A percentile compares a stretch with the other conserved stretches of the same genome.
These are phyloP conservation scores for Suillus americanus DNA, from an alignment of 768 basidiomycete species.

Conservation along the genomic window DNA sequence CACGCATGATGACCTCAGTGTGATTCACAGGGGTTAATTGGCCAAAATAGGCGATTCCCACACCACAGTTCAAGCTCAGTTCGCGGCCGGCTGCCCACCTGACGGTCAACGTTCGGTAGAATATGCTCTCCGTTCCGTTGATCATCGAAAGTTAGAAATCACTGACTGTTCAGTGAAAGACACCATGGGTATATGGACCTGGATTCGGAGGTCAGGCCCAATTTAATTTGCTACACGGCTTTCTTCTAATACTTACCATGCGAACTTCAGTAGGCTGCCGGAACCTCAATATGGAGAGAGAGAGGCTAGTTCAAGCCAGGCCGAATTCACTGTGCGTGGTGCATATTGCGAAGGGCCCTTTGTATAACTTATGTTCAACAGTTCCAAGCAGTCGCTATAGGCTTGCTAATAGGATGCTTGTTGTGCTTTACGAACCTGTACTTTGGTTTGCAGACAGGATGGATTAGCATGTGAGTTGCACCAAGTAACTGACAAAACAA, in stretches of 20 bases:
- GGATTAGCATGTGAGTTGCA: constrained; percentile 75
- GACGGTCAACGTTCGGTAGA: no score
- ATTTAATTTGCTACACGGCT: no score
- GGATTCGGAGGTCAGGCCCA: constrained; percentile 22
- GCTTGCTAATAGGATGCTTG: constrained; percentile 81
- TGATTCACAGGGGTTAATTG: not conserved
- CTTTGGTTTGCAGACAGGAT: constrained; percentile 85
- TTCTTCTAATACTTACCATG: not conserved
- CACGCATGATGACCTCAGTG: not conserved
- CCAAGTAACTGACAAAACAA: not conserved
- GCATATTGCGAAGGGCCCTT: not conserved
- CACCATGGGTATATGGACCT: constrained; percentile 19
- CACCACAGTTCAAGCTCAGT: not conserved
- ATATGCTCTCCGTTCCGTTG: no score
- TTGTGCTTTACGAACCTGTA: constrained; percentile 93
- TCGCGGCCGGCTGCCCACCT: no score
- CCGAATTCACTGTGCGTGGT: constrained; percentile 32
- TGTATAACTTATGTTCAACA: constrained; percentile 10
- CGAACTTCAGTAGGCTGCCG: constrained; percentile 8
- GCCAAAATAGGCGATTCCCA: not conserved
- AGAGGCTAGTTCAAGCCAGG: constrained; percentile 11
- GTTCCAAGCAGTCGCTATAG: constrained; percentile 66
- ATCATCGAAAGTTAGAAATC: no score
- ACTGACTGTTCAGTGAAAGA: not conserved
- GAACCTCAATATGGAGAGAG: constrained; percentile 5